phyloP scores from a whole-genome alignment of 108 stramenopile genomes.

The Cyclotella baltica region DNA sequence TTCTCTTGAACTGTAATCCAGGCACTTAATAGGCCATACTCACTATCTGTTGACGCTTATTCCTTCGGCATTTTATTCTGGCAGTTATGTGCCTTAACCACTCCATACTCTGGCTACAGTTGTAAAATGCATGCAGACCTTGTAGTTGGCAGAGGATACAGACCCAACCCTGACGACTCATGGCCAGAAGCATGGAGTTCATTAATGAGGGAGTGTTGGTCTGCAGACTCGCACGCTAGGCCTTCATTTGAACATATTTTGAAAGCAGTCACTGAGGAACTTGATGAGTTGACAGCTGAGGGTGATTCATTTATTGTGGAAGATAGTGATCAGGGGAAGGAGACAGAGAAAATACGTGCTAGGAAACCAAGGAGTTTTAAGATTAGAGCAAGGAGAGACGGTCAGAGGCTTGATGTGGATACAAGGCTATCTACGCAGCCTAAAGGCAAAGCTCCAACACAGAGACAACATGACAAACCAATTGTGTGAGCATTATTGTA shows the following conservation, averaged over 20 bases:
- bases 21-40: constrained; percentile 74
- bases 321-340: constrained; percentile 51
- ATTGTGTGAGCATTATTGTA: constrained; percentile 42
- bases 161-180: constrained; percentile 73
- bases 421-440: constrained; percentile 61
- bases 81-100: constrained; percentile 86
- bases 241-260: constrained; percentile 80
- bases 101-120: constrained; percentile 77
- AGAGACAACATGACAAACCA: constrained; percentile 48
- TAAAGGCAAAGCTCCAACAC: constrained; percentile 32
- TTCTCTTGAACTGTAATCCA: constrained; percentile 17
- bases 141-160: constrained; percentile 73
- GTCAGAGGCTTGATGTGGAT: constrained; percentile 69
- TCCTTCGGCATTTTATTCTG: constrained; percentile 89
- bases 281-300: constrained; percentile 56
- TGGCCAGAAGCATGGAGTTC: constrained; percentile 85
- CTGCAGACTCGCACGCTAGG: constrained; percentile 52
- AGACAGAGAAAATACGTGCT: constrained; percentile 71
- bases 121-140: constrained; percentile 78
- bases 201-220: constrained; percentile 80
- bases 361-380: constrained; percentile 62
- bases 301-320: constrained; percentile 49
- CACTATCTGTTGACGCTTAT: constrained; percentile 79
- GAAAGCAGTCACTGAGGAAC: constrained; percentile 61
- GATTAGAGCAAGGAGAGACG: constrained; percentile 50